phyloP scores from a whole-genome alignment of 169 alveolate species.

The Eimeria sp. region DNA sequence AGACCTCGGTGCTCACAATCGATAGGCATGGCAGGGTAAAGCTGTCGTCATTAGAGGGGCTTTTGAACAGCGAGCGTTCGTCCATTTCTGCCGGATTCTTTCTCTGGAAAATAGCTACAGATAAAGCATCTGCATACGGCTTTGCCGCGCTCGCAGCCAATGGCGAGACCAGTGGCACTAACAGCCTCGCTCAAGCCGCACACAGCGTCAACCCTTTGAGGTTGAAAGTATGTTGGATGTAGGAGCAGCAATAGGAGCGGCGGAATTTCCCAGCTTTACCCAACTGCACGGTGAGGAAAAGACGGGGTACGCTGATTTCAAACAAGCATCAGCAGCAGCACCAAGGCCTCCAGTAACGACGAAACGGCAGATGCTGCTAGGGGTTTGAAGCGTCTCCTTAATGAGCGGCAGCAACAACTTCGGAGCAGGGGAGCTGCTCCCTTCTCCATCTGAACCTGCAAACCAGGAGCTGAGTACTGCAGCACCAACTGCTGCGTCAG shows the following conservation, averaged over 20 bases:
- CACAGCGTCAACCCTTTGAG: background rate
- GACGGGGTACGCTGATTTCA: background rate
- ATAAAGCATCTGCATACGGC: background rate
- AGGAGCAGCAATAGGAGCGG: background rate
- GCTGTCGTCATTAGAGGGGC: background rate
- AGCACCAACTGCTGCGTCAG: background rate
- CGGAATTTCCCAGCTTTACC: too few relatives aligned
- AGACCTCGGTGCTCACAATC: background rate
- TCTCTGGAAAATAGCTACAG: background rate
- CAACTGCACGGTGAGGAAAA: background rate
- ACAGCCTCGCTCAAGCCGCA: background rate
- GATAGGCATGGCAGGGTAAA: background rate
- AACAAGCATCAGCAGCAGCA: background rate
- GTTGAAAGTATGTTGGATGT: background rate
- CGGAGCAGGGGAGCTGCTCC: background rate
- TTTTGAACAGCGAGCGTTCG: background rate
- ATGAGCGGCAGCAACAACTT: background rate
- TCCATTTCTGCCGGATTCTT: background rate
- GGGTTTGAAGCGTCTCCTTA: background rate
- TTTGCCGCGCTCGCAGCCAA: background rate
- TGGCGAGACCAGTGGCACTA: conserved; percentile 29
- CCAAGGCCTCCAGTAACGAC: background rate
- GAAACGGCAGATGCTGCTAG: background rate
- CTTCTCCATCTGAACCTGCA: background rate
- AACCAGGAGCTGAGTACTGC: background rate